phyloP scores from a whole-genome alignment of 371 early-diverging fungal species.

The Actinomortierella wolfii region DNA sequence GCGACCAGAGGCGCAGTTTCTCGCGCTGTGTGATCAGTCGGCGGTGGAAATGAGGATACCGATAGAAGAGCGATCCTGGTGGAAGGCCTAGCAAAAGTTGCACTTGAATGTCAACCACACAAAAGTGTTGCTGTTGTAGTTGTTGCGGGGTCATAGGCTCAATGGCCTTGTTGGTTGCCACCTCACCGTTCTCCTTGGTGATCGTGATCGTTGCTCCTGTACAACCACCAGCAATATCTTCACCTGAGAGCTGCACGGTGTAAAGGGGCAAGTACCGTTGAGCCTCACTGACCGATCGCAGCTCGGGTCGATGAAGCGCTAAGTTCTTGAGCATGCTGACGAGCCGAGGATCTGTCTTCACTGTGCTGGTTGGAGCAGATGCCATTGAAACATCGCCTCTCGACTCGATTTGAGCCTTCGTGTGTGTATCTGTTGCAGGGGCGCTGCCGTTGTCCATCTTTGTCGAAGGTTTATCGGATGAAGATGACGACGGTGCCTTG shows the following conservation, averaged over 20 bases:
- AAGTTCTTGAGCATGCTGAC: neutral
- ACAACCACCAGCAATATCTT: constrained; percentile 6
- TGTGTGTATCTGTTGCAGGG: too few relatives aligned
- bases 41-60: constrained; percentile 64
- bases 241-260: constrained; percentile 59
- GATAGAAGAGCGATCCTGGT: constrained; percentile 51
- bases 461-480: too few relatives aligned
- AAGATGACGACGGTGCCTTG: neutral
- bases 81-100: constrained; percentile 61
- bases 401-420: too few relatives aligned
- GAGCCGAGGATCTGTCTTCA: too few relatives aligned
- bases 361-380: too few relatives aligned
- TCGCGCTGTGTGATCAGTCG: constrained; percentile 57
- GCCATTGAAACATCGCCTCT: too few relatives aligned
- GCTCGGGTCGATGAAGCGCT: constrained; percentile 10
- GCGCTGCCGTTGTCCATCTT: too few relatives aligned
- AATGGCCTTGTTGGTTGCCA: neutral
- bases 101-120: constrained; percentile 72
- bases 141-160: constrained; percentile 3
- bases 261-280: constrained; percentile 68
- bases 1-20: constrained; percentile 76
- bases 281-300: constrained; percentile 40
- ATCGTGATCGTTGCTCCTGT: constrained; percentile 5
- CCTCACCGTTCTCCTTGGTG: neutral
- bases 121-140: constrained; percentile 47